Evolutionary conservation across 805 yeast genomes (phyloP).

Genomic region (Clavispora carvajalis): DNA sequence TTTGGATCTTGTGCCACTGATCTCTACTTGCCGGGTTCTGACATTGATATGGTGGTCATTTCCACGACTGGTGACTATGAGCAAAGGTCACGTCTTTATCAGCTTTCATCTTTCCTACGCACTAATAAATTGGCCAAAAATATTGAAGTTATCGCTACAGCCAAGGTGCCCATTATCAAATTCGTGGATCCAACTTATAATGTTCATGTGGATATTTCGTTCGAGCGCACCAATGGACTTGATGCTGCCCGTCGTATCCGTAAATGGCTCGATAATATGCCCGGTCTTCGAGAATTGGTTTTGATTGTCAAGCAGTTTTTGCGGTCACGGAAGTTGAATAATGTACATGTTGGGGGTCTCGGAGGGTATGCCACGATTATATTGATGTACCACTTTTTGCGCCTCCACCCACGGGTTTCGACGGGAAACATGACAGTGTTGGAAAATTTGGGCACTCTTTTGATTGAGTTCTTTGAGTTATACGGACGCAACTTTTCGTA

Average conservation of each 20-base stretch:
- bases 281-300: constrained; percentile 79
- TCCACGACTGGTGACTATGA: constrained; percentile 57
- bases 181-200: constrained; percentile 68
- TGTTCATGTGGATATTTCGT: constrained; percentile 83
- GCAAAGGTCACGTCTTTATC: constrained; percentile 61
- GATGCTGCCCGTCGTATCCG: constrained; percentile 76
- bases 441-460: constrained; percentile 76
- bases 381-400: constrained; percentile 70
- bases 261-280: constrained; percentile 65
- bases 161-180: constrained; percentile 92
- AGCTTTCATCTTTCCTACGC: constrained; percentile 65
- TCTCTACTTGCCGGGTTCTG: constrained; percentile 88
- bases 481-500: constrained; percentile 89
- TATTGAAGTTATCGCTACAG: constrained; percentile 81
- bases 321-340: constrained; percentile 68
- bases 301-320: constrained; percentile 81
- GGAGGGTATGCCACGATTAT: constrained; percentile 96
- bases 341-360: constrained; percentile 88
- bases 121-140: constrained; percentile 56
- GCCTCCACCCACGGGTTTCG: constrained; percentile 70
- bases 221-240: constrained; percentile 78
- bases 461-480: constrained; percentile 88
- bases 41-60: constrained; percentile 86
- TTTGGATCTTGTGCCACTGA: constrained; percentile 96
- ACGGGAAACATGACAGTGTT: constrained; percentile 61